phyloP scores from a whole-genome alignment of 352 stramenopile genomes.

The Phytophthora pisi region DNA sequence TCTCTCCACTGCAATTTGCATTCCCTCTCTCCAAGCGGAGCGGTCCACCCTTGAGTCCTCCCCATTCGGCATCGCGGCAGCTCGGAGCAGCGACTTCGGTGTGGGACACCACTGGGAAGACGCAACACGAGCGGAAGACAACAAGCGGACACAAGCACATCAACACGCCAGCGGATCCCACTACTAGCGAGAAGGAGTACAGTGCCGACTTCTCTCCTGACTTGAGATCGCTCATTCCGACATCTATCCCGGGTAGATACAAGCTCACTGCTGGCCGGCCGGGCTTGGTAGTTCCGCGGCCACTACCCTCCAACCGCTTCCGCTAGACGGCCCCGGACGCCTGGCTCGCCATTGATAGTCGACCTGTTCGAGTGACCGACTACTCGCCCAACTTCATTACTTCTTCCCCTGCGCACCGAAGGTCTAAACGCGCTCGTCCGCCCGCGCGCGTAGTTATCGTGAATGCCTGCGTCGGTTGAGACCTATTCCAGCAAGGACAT shows the following conservation, averaged over 20 bases:
- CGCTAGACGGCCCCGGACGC: neutral
- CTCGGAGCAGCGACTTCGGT: slow-evolving; percentile 11
- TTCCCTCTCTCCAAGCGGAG: slow-evolving; percentile 19
- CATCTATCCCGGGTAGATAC: slow-evolving; percentile 35
- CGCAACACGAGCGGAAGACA: slow-evolving; percentile 18
- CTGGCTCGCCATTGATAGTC: no score
- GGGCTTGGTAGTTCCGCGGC: no score
- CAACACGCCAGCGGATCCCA: slow-evolving; percentile 23
- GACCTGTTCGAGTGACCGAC: neutral
- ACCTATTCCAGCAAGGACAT: neutral
- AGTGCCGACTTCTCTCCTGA: slow-evolving; percentile 16
- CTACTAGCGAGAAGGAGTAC: slow-evolving; percentile 23
- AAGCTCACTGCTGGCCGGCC: slow-evolving; percentile 7
- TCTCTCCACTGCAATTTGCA: slow-evolving; percentile 32
- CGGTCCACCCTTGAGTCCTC: neutral
- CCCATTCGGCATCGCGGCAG: slow-evolving; percentile 5
- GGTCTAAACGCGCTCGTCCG: neutral
- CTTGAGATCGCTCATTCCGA: slow-evolving; percentile 29
- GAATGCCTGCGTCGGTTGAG: slow-evolving; percentile 13
- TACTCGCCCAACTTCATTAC: neutral
- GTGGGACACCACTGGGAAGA: slow-evolving; percentile 24
- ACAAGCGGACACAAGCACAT: slow-evolving; percentile 29
- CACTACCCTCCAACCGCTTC: neutral
- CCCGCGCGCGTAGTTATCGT: neutral
- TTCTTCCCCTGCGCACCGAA: neutral